These are phyloP conservation scores for Saccharomyces paradoxus DNA, from an alignment of 805 yeast genomes.

Conservation along the genomic window DNA sequence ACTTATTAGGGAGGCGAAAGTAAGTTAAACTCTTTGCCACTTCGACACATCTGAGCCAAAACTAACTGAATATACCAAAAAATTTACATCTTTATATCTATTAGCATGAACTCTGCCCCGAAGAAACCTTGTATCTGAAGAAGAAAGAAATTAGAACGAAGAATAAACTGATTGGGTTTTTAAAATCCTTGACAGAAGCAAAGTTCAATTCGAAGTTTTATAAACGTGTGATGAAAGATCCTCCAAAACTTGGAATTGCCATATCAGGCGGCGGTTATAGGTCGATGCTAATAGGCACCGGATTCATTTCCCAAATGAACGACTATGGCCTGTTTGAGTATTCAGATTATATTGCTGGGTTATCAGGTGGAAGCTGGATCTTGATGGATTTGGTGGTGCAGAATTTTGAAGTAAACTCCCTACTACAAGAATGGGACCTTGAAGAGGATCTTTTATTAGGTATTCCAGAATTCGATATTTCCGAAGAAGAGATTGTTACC, in stretches of 20 bases:
- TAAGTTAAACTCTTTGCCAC: conserved; percentile 2
- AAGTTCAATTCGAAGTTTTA: conserved; percentile 27
- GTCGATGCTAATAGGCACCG: conserved; percentile 31
- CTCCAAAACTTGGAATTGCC: conserved; percentile 33
- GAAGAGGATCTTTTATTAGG: conserved; percentile 47
- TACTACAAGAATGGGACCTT: conserved; percentile 35
- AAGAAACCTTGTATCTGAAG: conserved; percentile 12
- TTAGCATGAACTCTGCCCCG: conserved; percentile 11
- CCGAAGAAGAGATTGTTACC: conserved; percentile 19
- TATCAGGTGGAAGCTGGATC: conserved; percentile 70
- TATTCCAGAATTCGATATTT: conserved; percentile 43
- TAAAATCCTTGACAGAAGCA: conserved; percentile 30
- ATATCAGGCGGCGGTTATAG: conserved; percentile 33
- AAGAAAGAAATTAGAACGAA: conserved; percentile 30
- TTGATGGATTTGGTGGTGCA: conserved; percentile 41
- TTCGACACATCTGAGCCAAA: neutral
- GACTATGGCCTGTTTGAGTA: conserved; percentile 43
- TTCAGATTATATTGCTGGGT: conserved; percentile 50
- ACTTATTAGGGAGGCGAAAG: conserved; percentile 17
- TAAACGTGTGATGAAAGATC: conserved; percentile 10
- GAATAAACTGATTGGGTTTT: conserved; percentile 23
- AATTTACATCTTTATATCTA: neutral
- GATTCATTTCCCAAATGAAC: conserved; percentile 24
- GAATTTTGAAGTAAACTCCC: conserved; percentile 31
- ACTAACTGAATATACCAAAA: neutral